A percentile compares a stretch with the other conserved stretches of the same genome.
phyloP scores from a whole-genome alignment of 495 filamentous ascomycete genomes.

The Clohesyomyces aquaticus region DNA sequence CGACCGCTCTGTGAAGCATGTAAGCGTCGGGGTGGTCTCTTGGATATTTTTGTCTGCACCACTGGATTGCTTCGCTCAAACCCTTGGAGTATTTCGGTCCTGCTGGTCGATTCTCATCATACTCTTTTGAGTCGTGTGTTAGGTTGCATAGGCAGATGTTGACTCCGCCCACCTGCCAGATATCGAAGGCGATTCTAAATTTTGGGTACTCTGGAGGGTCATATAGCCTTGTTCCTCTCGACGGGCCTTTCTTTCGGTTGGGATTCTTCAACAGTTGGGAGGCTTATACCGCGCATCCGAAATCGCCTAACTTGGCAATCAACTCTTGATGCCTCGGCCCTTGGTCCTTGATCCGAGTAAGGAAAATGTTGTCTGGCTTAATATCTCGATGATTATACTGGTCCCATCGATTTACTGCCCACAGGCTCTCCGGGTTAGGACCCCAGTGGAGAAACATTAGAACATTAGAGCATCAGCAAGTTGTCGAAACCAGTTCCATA shows the following conservation, averaged over 20 bases:
- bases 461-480: conserved; percentile 2
- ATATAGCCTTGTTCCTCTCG: neutral
- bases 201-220: neutral
- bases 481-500: conserved; percentile 23
- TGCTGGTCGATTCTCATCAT: neutral
- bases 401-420: neutral
- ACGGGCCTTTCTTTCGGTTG: neutral
- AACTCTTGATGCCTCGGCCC: neutral
- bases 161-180: conserved; percentile 5
- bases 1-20: neutral
- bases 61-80: neutral
- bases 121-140: neutral
- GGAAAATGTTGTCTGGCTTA: conserved; percentile 17
- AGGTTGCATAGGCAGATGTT: conserved; percentile 16
- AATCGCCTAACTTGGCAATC: conserved; percentile 14
- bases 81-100: neutral
- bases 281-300: neutral
- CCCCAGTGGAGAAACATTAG: too few species aligned
- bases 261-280: neutral
- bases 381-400: neutral
- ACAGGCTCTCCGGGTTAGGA: too few species aligned
- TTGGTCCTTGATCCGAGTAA: neutral
- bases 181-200: neutral
- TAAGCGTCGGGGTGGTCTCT: neutral
- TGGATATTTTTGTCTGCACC: neutral